Percentiles rank a stretch among this genome's conserved stretches.
These are phyloP conservation scores for Asclepias syriaca DNA, from an alignment of 257 asterid genomes.

Conservation along the genomic window DNA sequence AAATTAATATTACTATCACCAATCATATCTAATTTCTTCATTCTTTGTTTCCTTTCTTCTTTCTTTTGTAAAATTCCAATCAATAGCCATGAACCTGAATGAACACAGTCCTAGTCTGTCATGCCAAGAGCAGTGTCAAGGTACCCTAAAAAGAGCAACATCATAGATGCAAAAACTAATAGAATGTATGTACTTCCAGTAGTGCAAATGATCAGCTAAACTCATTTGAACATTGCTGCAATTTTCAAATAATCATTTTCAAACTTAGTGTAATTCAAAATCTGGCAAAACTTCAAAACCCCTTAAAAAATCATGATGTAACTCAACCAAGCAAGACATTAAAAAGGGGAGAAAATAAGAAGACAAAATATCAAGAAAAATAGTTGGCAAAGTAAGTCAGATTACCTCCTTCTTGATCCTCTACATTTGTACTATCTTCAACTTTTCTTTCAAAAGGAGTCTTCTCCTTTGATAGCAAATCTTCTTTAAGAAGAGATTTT, in stretches of 20 bases:
- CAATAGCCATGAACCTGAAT: no score
- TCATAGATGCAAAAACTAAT: background rate
- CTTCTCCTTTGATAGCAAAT: slow-evolving; percentile 26
- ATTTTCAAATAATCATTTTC: background rate
- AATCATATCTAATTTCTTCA: no score
- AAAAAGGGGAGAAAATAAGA: background rate
- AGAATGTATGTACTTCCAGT: background rate
- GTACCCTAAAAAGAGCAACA: background rate
- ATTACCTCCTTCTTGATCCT: slow-evolving; percentile 43
- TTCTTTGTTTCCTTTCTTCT: no score
- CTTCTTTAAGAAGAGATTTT: slow-evolving; percentile 60
- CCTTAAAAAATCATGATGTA: background rate
- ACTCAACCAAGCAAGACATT: background rate
- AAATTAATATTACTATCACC: no score
- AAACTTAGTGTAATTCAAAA: background rate
- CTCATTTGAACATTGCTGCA: background rate
- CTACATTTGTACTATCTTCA: slow-evolving; percentile 18
- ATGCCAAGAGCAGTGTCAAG: background rate
- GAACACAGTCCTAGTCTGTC: no score
- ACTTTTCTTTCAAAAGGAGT: slow-evolving; percentile 22
- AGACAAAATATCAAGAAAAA: background rate
- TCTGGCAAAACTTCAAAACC: background rate
- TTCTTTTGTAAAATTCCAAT: no score
- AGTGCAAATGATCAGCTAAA: background rate
- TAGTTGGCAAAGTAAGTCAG: slow-evolving; percentile 1